Base-by-base conservation (phyloP, 2,329 filamentous ascomycete species). In the Didymella pomorum region DNA sequence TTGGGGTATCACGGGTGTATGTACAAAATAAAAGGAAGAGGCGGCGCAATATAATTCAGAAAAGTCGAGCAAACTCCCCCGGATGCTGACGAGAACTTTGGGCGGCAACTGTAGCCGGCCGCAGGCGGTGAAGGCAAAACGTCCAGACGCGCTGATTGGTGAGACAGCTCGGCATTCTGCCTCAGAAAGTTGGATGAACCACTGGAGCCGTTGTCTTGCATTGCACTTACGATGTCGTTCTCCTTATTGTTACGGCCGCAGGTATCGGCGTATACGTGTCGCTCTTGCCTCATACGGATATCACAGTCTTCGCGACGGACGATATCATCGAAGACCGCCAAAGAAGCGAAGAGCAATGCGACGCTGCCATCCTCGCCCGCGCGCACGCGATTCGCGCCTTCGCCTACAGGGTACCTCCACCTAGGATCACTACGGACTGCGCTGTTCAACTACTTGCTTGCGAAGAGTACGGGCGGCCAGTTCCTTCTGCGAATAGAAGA, bases 401-500 rank as follows among this genome's bases (percentile, higher is more conserved):
- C 95, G 1, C 95, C 95, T 0, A 99, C 95, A 0, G 95, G 95
- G 1, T 93, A 94, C 70, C 83, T 99, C 23, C 95, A 99, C 78
- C 82, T 99, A 12, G 95, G 95, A 4, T 97, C 93, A 0, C 78
- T 99, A 33, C 85, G 95, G 58, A 99, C 95, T 0, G 96, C 96
- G 0, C 79, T 99, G n/a, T 98, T 93, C 81, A 98, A 97, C 71
- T 97, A 94, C 67, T 81, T 99, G 4, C 83, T 96, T n/a, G 93
- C 95, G 0, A 91, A 89, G 70, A 87, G 89, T 2, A 97, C 95
- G 0, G 89, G 90, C 4, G 95, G 95, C 7, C 90, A 96, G 74
- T 99, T 99, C 70, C 79, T 99, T 11, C 80, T 99, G 48, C 87
- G 95, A 10, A 88, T 99, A 63, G 95, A 99, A 80, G 95, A 99